Base-by-base conservation (phyloP, 2,329 filamentous ascomycete genomes). In the Pezicula carpinea region DNA sequence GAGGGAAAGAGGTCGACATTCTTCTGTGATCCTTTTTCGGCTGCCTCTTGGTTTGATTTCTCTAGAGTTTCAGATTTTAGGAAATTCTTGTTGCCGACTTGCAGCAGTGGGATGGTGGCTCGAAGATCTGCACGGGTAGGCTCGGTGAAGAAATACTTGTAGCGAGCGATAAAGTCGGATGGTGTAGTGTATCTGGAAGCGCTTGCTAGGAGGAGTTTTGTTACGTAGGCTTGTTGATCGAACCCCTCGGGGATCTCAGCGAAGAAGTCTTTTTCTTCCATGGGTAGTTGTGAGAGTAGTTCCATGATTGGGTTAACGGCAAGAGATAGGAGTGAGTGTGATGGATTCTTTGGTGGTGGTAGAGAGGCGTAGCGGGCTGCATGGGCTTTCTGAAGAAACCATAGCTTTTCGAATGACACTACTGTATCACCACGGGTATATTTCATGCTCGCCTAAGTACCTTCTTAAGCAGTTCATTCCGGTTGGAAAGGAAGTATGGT, bases 381-480 rank as follows among this genome's bases (percentile, higher is more conserved):
- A 39, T 92, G 88, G 39, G 79, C 76, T 56, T 79, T 81, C 60
- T 96, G 89, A 41, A 97, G 77, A 64, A 83, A 89, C 57, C 80
- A 77, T 14, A 97, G 76, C 63, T 97, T 99, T 41, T 83, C 80
- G 43, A 84, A 78, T 17, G 86, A 82, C 15, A 96, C 88, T 13
- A 86, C 85, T 6, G 91, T 89, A 64, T 96, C 91, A 8, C 92
- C 92, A 58, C 86, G 88, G 3, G 90, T 97, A 68, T 96, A 95
- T 61, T 89, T 90, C 54, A 95, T 75, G 39, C 83, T 82, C 63
- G 96, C 92, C 79, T 89, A 44, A 41, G 39, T 15, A 26, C 29
- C 10, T 19, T 14, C 10, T 19, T 14, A 23, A 21, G 4, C 19
- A 13, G 21, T 36, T 31, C 54, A 41, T 23, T 21, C 36, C 47